Evolutionary conservation across 2,329 filamentous ascomycete genomes (phyloP).

Genomic region (Zalaria sp.): DNA sequence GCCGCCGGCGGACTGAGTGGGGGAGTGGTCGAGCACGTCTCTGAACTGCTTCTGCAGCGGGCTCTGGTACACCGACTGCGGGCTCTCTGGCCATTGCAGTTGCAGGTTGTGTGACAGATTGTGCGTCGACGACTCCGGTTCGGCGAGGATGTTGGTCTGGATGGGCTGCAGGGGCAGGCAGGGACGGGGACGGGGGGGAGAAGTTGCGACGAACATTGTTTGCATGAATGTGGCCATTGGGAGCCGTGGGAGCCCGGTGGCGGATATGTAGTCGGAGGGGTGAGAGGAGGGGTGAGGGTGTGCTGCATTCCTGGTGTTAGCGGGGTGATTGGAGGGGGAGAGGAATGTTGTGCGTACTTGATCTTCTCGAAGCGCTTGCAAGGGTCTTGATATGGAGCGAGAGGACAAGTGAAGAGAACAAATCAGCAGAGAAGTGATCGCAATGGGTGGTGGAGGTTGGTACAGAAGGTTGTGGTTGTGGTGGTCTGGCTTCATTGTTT

Average conservation of each 20-base stretch:
- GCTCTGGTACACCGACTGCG: conserved; percentile 15
- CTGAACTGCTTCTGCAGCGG: conserved; percentile 17
- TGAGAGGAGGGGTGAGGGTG: neutral
- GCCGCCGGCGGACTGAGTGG: conserved; percentile 5
- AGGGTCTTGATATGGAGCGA: too few relatives aligned
- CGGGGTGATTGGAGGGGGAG: conserved; percentile 3
- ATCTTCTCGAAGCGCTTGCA: too few relatives aligned
- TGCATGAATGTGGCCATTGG: conserved; percentile 68
- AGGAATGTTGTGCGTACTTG: too few relatives aligned
- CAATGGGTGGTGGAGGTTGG: too few relatives aligned
- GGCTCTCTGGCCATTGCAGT: conserved; percentile 13
- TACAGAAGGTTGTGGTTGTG: too few relatives aligned
- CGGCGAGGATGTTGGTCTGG: conserved; percentile 25
- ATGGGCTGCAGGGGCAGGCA: conserved; percentile 27
- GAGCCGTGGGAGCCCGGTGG: conserved; percentile 1
- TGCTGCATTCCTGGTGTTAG: conserved; percentile 8
- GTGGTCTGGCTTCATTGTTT: too few relatives aligned
- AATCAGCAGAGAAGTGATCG: too few relatives aligned
- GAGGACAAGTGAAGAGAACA: too few relatives aligned
- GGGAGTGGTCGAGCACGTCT: conserved; percentile 6
- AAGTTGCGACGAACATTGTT: conserved; percentile 53
- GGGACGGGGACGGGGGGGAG: conserved; percentile 18
- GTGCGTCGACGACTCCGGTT: conserved; percentile 24
- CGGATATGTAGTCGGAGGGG: neutral
- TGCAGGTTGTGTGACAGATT: conserved; percentile 5